Evolutionary conservation across 352 stramenopile genomes (phyloP).

Genomic region (Globisporangium emineosum): DNA sequence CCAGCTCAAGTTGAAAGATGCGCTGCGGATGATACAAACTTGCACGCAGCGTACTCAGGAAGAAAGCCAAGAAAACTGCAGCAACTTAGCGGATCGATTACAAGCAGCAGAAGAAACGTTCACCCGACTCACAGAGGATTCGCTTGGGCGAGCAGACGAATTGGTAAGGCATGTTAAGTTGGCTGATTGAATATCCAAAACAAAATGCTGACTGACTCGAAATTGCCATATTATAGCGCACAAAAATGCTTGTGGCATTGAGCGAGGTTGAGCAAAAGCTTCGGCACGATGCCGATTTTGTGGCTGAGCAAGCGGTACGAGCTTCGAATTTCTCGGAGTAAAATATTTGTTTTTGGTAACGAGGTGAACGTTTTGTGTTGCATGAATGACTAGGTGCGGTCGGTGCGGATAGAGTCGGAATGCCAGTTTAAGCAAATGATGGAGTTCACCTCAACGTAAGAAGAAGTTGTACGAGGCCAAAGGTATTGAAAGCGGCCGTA

Average conservation of each 20-base stretch:
- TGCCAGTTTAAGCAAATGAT: conserved; percentile 20
- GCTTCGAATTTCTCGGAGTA: background rate
- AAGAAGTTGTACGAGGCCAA: background rate
- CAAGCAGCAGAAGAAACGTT: conserved; percentile 44
- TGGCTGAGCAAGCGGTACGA: conserved; percentile 32
- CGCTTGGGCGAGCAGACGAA: conserved; percentile 34
- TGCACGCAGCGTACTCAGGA: conserved; percentile 44
- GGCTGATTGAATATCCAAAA: background rate
- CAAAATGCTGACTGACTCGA: background rate
- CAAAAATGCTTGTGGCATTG: conserved; percentile 32
- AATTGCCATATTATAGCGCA: conserved; percentile 16
- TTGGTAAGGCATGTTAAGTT: conserved; percentile 27
- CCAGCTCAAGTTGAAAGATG: conserved; percentile 43
- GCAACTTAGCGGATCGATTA: conserved; percentile 32
- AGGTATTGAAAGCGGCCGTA: background rate
- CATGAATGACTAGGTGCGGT: conserved; percentile 17
- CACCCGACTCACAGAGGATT: conserved; percentile 30
- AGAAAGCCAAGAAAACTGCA: conserved; percentile 25
- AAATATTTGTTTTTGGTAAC: background rate
- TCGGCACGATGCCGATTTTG: conserved; percentile 30
- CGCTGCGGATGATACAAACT: conserved; percentile 41
- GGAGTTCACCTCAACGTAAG: conserved; percentile 20
- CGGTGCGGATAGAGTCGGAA: conserved; percentile 21
- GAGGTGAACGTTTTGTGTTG: background rate
- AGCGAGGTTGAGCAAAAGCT: conserved; percentile 40